Conservation (phyloP, 192 early-diverging fungal species). For the Podila epicladia region DNA sequence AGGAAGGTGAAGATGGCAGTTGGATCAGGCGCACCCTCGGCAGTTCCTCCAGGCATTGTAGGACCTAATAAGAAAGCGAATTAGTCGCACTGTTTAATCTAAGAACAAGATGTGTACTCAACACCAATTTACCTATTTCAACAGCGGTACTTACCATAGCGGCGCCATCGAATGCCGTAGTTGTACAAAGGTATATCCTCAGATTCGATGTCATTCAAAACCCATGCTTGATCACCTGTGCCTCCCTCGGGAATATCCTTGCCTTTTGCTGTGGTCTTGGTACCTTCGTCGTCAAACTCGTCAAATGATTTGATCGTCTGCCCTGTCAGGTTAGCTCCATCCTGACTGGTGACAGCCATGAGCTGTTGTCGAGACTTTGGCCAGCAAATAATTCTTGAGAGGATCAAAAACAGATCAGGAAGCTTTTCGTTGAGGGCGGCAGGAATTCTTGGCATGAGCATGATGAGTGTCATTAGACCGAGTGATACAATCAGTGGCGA, state of each 20-base stretch:
- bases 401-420: constrained; percentile 59
- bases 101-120: too few species aligned
- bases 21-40: constrained; percentile 61
- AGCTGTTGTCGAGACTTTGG: constrained; percentile 56
- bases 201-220: constrained; percentile 17
- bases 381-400: constrained; percentile 63
- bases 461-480: constrained; percentile 61
- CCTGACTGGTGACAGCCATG: constrained; percentile 33
- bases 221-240: not conserved
- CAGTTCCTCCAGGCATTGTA: constrained; percentile 16
- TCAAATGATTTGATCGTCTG: constrained; percentile 39
- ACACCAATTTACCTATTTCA: not conserved
- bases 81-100: too few species aligned
- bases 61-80: constrained; percentile 21
- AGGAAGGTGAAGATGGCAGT: constrained; percentile 65
- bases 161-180: constrained; percentile 44
- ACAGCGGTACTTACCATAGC: constrained; percentile 32
- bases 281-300: constrained; percentile 30
- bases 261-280: not conserved
- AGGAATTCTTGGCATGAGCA: constrained; percentile 63
- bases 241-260: not conserved
- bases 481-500: constrained; percentile 62
- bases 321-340: constrained; percentile 24
- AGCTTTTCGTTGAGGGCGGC: constrained; percentile 54
- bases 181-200: constrained; percentile 29